Conservation (phyloP, 2,329 filamentous ascomycete species). For the Phyllosticta paracitricarpa region DNA sequence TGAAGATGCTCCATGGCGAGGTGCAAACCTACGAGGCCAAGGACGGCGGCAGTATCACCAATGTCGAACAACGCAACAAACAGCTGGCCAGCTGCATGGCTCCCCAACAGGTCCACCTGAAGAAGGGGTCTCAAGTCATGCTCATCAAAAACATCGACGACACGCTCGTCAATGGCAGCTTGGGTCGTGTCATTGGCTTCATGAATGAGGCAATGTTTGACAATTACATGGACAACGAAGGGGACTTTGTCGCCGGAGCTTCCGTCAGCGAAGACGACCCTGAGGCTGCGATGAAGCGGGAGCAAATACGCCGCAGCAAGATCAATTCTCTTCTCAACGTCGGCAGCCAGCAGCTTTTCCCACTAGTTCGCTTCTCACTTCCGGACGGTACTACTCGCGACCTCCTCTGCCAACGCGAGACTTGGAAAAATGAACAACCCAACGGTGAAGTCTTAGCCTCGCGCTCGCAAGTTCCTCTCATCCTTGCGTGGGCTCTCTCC, state of each 20-base stretch:
- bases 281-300: slow-evolving; percentile 46
- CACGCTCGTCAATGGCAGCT: slow-evolving; percentile 81
- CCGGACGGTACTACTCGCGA: slow-evolving; percentile 66
- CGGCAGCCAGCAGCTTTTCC: slow-evolving; percentile 50
- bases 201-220: slow-evolving; percentile 59
- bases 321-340: slow-evolving; percentile 28
- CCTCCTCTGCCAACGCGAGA: slow-evolving; percentile 74
- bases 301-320: slow-evolving; percentile 39
- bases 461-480: slow-evolving; percentile 65
- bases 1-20: slow-evolving; percentile 61
- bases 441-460: slow-evolving; percentile 89
- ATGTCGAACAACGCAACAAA: slow-evolving; percentile 61
- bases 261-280: slow-evolving; percentile 1
- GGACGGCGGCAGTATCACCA: slow-evolving; percentile 60
- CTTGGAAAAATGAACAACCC: slow-evolving; percentile 96
- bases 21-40: slow-evolving; percentile 58
- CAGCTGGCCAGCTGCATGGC: slow-evolving; percentile 89
- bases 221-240: slow-evolving; percentile 48
- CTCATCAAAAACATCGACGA: slow-evolving; percentile 99
- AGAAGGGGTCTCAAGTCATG: slow-evolving; percentile 95
- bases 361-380: slow-evolving; percentile 73
- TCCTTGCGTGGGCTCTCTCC: slow-evolving; percentile 90
- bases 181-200: slow-evolving; percentile 77
- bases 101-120: slow-evolving; percentile 67
- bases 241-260: slow-evolving; percentile 37